A percentile compares a stretch with the other conserved stretches of the same genome.
Conservation (phyloP, 257 asterid genomes). For the Primulina tabacum region DNA sequence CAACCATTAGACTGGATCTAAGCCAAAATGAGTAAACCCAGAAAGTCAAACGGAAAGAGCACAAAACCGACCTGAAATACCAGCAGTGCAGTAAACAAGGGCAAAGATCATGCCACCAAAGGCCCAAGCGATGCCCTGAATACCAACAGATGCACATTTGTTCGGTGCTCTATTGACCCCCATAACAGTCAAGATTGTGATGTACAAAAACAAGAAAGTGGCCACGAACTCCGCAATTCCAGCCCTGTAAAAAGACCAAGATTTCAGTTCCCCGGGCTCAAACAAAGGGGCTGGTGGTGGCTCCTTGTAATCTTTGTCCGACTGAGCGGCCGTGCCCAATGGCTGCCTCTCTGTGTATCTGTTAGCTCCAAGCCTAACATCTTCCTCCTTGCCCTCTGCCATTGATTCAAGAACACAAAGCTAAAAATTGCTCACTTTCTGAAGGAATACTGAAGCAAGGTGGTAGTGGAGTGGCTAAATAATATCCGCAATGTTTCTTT, state of each 20-base stretch:
- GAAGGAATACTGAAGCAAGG: neutral
- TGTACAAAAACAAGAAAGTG: conserved; percentile 48
- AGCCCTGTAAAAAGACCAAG: conserved; percentile 56
- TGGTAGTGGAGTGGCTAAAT: conserved; percentile 1
- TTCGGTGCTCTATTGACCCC: conserved; percentile 37
- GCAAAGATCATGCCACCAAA: conserved; percentile 61
- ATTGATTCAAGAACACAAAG: conserved; percentile 21
- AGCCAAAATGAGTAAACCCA: neutral
- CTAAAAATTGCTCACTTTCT: conserved; percentile 5
- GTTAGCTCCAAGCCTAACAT: conserved; percentile 52
- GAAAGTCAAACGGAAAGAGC: neutral
- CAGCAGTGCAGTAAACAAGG: conserved; percentile 56
- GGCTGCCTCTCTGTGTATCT: conserved; percentile 44
- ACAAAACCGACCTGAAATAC: conserved; percentile 41
- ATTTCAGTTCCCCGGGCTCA: conserved; percentile 49
- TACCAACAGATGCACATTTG: conserved; percentile 47
- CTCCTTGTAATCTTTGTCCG: conserved; percentile 47
- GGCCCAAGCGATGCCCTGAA: conserved; percentile 56
- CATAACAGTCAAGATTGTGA: conserved; percentile 48
- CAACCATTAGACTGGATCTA: neutral
- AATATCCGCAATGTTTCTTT: conserved; percentile 23
- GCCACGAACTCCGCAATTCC: conserved; percentile 55
- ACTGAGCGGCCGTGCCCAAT: conserved; percentile 47
- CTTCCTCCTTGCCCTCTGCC: conserved; percentile 53
- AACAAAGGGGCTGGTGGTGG: conserved; percentile 51